Conservation (phyloP, 1,284 basidiomycete genomes). For the Phellinidium pouzarii region DNA sequence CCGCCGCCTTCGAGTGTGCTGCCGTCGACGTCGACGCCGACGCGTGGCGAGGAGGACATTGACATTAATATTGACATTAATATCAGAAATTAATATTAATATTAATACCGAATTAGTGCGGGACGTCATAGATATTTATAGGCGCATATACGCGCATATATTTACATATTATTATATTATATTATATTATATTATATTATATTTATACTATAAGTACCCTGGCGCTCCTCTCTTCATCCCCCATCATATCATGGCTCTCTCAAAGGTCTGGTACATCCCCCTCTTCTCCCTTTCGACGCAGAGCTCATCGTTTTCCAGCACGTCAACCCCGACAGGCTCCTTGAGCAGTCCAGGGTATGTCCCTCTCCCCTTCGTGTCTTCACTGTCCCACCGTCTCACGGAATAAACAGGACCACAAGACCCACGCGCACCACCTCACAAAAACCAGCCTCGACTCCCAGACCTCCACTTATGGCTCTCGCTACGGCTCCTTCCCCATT, state of each 20-base stretch:
- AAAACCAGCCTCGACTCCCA: constrained; percentile 29
- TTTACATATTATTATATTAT: background rate
- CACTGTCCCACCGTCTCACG: background rate
- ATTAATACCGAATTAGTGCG: background rate
- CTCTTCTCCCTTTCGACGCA: background rate
- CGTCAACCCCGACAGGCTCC: constrained; percentile 54
- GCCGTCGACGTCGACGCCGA: constrained; percentile 32
- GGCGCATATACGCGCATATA: background rate
- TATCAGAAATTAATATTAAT: background rate
- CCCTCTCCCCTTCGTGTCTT: background rate
- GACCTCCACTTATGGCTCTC: constrained; percentile 50
- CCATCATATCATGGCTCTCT: constrained; percentile 39
- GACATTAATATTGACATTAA: background rate
- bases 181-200: background rate
- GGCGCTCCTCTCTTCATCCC: background rate
- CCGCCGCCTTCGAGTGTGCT: constrained; percentile 56
- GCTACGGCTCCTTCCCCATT: constrained; percentile 56
- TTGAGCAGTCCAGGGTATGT: constrained; percentile 38
- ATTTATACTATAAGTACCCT: constrained; percentile 7
- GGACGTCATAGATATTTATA: background rate
- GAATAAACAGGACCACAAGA: constrained; percentile 31
- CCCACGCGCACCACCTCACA: constrained; percentile 33
- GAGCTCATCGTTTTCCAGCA: constrained; percentile 36
- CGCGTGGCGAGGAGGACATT: background rate
- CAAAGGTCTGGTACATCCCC: constrained; percentile 34